These are phyloP conservation scores for Uncinocarpus reesii DNA, from an alignment of 2,329 filamentous ascomycete species.

Conservation along the genomic window DNA sequence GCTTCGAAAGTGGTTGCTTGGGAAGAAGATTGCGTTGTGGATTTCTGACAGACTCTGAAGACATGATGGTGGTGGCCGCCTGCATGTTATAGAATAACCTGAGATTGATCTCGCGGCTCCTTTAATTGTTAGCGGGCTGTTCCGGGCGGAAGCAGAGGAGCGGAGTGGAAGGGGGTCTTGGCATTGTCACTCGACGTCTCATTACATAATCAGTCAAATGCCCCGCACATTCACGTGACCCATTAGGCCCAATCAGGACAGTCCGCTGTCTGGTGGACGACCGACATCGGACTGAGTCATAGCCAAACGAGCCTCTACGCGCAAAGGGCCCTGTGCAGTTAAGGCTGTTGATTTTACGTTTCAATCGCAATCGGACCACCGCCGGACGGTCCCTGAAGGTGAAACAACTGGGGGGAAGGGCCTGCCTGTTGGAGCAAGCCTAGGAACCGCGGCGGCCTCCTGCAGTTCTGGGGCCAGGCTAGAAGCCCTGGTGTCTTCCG, in stretches of 20 bases:
- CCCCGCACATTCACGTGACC: constrained; percentile 1
- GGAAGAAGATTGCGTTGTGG: constrained; percentile 2
- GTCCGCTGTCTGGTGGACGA: constrained; percentile 4
- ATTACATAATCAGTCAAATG: neutral
- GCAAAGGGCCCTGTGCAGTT: neutral
- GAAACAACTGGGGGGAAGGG: constrained; percentile 1
- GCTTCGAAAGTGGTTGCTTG: constrained; percentile 14
- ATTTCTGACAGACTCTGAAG: neutral
- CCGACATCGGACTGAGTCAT: constrained; percentile 13
- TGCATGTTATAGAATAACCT: too few relatives aligned
- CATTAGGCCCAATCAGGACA: neutral
- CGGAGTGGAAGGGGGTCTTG: neutral
- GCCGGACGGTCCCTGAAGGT: neutral
- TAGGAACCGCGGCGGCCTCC: neutral
- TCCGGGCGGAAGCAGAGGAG: neutral
- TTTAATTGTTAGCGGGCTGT: too few relatives aligned
- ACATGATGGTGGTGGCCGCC: neutral
- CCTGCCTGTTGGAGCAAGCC: neutral
- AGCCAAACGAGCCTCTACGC: constrained; percentile 5
- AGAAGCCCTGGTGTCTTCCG: neutral
- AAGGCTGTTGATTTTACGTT: neutral
- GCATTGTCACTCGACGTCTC: neutral
- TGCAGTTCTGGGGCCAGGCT: neutral
- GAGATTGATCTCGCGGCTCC: too few relatives aligned
- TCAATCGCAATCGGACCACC: neutral